These are phyloP conservation scores for Schwanniomyces occidentalis DNA, from an alignment of 805 yeast species.

Conservation along the genomic window DNA sequence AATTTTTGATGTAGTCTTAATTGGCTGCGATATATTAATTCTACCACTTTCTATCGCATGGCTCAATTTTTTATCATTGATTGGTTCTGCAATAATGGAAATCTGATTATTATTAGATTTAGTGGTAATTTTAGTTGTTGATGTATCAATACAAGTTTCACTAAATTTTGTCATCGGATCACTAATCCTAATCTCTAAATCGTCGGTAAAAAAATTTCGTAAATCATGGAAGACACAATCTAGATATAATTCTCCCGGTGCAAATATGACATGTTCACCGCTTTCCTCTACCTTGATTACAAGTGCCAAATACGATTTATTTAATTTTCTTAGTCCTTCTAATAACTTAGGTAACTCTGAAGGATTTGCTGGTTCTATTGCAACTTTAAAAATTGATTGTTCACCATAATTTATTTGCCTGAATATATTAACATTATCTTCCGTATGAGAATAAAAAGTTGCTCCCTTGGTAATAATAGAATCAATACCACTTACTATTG, in stretches of 20 bases:
- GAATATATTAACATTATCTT: slow-evolving; percentile 24
- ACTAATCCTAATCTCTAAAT: slow-evolving; percentile 74
- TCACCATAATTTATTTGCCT: slow-evolving; percentile 45
- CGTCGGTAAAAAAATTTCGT: slow-evolving; percentile 56
- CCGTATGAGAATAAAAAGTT: slow-evolving; percentile 43
- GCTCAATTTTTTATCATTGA: slow-evolving; percentile 51
- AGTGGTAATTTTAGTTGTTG: slow-evolving; percentile 67
- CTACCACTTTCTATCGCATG: slow-evolving; percentile 55
- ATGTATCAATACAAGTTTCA: slow-evolving; percentile 69
- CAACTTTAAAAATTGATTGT: slow-evolving; percentile 71
- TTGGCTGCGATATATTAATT: slow-evolving; percentile 34
- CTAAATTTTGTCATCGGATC: slow-evolving; percentile 79
- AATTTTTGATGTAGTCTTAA: slow-evolving; percentile 49
- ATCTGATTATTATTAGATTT: slow-evolving; percentile 56
- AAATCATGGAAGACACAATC: slow-evolving; percentile 83
- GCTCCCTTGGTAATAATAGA: slow-evolving; percentile 58
- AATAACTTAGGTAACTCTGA: slow-evolving; percentile 73
- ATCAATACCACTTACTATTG: slow-evolving; percentile 65
- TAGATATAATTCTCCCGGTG: slow-evolving; percentile 84
- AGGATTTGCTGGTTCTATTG: slow-evolving; percentile 80
- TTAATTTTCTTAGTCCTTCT: slow-evolving; percentile 64
- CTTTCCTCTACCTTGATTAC: slow-evolving; percentile 79
- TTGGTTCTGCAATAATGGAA: slow-evolving; percentile 76
- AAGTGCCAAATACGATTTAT: slow-evolving; percentile 64
- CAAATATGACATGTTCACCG: slow-evolving; percentile 80